Percentiles rank a stretch among this genome's conserved stretches.
Evolutionary conservation across 208 protist genomes (phyloP).

Genomic region (Trichomonas tenax): DNA sequence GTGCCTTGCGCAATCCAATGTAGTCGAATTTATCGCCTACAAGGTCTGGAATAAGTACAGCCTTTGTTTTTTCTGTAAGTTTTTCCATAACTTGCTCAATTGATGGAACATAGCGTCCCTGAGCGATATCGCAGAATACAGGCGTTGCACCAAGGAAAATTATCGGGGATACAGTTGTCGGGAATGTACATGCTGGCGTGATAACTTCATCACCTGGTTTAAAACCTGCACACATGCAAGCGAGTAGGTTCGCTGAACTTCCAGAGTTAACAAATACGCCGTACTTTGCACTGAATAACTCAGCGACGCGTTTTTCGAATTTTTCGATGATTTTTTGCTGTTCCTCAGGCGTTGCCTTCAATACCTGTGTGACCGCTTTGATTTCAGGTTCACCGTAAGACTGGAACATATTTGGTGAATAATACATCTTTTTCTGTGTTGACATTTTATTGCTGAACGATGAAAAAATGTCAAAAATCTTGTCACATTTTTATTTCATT

Average conservation of each 20-base stretch:
- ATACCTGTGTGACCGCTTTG: slow-evolving; percentile 23
- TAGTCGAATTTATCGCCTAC: slow-evolving; percentile 38
- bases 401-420: slow-evolving; percentile 32
- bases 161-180: slow-evolving; percentile 28
- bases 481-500: too few species aligned
- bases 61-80: slow-evolving; percentile 29
- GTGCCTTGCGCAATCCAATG: slow-evolving; percentile 19
- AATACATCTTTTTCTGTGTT: slow-evolving; percentile 24
- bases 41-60: slow-evolving; percentile 32
- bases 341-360: background rate
- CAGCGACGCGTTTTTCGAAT: slow-evolving; percentile 29
- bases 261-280: slow-evolving; percentile 35
- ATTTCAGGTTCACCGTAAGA: slow-evolving; percentile 34
- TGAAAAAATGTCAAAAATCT: too few species aligned
- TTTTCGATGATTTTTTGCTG: background rate
- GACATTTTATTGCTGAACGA: background rate
- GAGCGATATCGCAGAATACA: slow-evolving; percentile 24
- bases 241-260: slow-evolving; percentile 34
- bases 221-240: background rate
- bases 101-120: slow-evolving; percentile 17
- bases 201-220: slow-evolving; percentile 32
- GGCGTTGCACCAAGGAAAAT: slow-evolving; percentile 25
- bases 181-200: slow-evolving; percentile 32
- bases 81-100: slow-evolving; percentile 26
- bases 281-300: slow-evolving; percentile 26